Conservation (phyloP, 257 asterid species). For the Knoxia roxburghii region DNA sequence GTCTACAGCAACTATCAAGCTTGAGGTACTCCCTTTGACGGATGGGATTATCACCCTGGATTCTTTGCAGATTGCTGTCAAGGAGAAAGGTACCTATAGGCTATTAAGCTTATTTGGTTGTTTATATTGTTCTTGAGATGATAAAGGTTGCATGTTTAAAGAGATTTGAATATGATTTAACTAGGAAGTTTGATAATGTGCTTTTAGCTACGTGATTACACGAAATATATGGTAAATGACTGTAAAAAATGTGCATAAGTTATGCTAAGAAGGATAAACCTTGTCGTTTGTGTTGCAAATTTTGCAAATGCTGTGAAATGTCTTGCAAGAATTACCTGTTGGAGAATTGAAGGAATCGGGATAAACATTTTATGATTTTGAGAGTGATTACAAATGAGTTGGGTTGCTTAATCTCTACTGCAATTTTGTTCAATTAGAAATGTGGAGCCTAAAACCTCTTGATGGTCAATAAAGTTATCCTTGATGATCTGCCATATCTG, state of each 20-base stretch:
- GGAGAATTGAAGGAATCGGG: not conserved
- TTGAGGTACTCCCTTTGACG: slow-evolving; percentile 92
- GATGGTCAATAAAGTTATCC: not conserved
- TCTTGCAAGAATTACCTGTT: not conserved
- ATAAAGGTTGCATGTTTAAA: not conserved
- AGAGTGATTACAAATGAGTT: not conserved
- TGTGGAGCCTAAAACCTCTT: not conserved
- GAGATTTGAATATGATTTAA: not conserved
- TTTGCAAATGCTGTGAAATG: not conserved
- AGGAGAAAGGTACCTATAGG: slow-evolving; percentile 64
- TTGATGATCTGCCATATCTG: not conserved
- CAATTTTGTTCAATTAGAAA: not conserved
- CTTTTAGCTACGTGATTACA: not conserved
- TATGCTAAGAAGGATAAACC: not conserved
- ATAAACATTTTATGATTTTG: not conserved
- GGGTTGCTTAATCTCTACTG: not conserved
- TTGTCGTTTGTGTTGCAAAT: not conserved
- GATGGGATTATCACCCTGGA: slow-evolving; percentile 97
- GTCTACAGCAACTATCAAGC: slow-evolving; percentile 88
- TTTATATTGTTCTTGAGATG: slow-evolving; percentile 1
- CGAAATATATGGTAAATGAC: not conserved
- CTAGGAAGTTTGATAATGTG: not conserved
- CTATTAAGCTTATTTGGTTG: slow-evolving; percentile 13
- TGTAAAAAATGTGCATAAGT: not conserved
- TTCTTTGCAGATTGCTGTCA: slow-evolving; percentile 80